Conservation (phyloP, 2,329 filamentous ascomycete genomes). For the Fusarium sp. region DNA sequence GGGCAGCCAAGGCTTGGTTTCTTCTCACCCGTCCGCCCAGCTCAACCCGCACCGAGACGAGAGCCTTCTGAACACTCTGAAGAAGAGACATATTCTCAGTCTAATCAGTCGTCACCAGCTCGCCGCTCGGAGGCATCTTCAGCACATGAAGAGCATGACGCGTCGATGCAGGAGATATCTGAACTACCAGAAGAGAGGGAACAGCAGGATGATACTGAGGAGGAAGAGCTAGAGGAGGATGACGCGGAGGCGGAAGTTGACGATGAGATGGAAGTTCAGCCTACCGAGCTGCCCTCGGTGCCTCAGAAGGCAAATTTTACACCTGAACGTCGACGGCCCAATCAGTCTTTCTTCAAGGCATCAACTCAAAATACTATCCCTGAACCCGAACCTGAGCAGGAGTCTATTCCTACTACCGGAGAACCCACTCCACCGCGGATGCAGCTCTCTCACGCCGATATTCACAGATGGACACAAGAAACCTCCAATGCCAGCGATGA, state of each 20-base stretch:
- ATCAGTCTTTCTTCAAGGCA: constrained; percentile 54
- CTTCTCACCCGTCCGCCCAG: constrained; percentile 51
- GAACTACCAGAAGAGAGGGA: constrained; percentile 13
- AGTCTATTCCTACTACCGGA: constrained; percentile 32
- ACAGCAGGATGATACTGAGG: constrained; percentile 10
- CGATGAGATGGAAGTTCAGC: constrained; percentile 11
- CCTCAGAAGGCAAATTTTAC: constrained; percentile 63
- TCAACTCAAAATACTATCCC: constrained; percentile 31
- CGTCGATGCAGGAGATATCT: not conserved
- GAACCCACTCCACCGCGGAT: constrained; percentile 53
- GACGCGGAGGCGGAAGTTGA: constrained; percentile 46
- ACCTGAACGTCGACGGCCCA: constrained; percentile 53
- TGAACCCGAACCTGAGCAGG: constrained; percentile 8
- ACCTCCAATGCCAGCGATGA: constrained; percentile 53
- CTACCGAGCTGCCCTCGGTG: constrained; percentile 49
- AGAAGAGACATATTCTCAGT: constrained; percentile 49
- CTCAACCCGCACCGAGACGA: constrained; percentile 8
- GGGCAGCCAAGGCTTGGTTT: constrained; percentile 48
- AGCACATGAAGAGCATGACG: constrained; percentile 14
- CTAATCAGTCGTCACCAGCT: constrained; percentile 52
- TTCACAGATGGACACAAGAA: constrained; percentile 56
- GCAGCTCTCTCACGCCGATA: constrained; percentile 57
- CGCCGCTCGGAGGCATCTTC: not conserved
- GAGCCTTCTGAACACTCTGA: constrained; percentile 32
- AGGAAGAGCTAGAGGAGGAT: constrained; percentile 43